These are phyloP conservation scores for Climacium dendroides DNA, from an alignment of 225 moss, liverwort and hornwort genomes.

Conservation along the genomic window DNA sequence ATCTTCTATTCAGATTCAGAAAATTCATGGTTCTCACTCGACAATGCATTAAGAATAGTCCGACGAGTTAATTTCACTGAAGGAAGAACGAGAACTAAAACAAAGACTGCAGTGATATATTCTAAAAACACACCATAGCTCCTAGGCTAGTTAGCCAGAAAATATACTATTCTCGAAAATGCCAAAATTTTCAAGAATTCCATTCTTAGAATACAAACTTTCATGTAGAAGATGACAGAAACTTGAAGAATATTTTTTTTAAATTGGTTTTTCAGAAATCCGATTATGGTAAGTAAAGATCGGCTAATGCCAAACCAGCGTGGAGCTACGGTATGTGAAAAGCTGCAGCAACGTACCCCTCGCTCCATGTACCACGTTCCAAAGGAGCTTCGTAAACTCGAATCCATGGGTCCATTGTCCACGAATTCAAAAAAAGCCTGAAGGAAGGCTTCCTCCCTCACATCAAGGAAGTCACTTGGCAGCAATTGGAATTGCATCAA, in stretches of 20 bases:
- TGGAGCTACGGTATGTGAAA: background rate
- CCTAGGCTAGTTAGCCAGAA: background rate
- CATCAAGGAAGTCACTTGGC: constrained; percentile 31
- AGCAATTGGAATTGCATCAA: constrained; percentile 48
- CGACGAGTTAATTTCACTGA: background rate
- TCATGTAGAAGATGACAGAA: background rate
- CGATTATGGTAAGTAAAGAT: background rate
- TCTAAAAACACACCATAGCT: background rate
- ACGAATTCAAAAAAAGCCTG: constrained; percentile 20
- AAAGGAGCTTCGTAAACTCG: constrained; percentile 19
- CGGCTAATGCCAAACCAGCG: background rate
- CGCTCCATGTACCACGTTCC: constrained; percentile 51
- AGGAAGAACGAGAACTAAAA: background rate
- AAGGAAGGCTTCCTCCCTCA: constrained; percentile 16
- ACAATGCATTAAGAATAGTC: background rate
- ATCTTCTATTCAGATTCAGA: background rate
- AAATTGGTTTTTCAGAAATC: background rate
- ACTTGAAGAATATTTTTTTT: background rate
- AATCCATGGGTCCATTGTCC: constrained; percentile 26
- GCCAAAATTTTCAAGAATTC: background rate
- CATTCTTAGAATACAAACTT: background rate
- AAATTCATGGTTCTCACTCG: background rate
- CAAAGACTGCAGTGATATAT: background rate
- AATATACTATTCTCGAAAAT: background rate
- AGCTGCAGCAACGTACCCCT: constrained; percentile 10